phyloP scores from a whole-genome alignment of 1,139 yeast species.

The Geotrichum fermentans region DNA sequence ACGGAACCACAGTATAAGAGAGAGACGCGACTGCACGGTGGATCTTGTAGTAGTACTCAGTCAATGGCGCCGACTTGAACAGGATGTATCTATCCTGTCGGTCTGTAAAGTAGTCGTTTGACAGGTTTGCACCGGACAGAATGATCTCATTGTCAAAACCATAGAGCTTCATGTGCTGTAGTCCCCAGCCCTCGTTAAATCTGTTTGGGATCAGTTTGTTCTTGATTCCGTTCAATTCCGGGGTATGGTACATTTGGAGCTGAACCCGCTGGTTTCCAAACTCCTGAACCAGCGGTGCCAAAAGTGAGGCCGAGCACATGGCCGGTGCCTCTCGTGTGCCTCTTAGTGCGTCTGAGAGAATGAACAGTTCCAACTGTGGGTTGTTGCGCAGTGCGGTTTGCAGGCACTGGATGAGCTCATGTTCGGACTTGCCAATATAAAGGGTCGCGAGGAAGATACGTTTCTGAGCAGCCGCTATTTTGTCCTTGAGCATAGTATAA shows the following conservation, averaged over 20 bases:
- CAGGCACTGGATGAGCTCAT: constrained; percentile 48
- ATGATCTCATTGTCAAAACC: constrained; percentile 91
- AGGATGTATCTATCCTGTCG: constrained; percentile 90
- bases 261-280: constrained; percentile 70
- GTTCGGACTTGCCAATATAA: constrained; percentile 78
- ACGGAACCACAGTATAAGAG: constrained; percentile 58
- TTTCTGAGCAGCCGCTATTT: constrained; percentile 45
- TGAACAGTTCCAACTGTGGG: constrained; percentile 58
- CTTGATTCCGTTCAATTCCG: constrained; percentile 67
- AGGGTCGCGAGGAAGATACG: constrained; percentile 79
- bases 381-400: constrained; percentile 52
- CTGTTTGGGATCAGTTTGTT: constrained; percentile 69
- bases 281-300: constrained; percentile 61
- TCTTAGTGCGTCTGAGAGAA: constrained; percentile 80
- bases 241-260: constrained; percentile 83
- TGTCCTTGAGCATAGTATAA: constrained; percentile 48
- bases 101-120: constrained; percentile 88
- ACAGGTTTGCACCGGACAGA: constrained; percentile 85
- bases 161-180: constrained; percentile 95
- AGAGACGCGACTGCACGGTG: constrained; percentile 63
- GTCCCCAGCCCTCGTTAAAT: constrained; percentile 83
- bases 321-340: constrained; percentile 92
- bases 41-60: constrained; percentile 68
- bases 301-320: constrained; percentile 67
- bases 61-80: constrained; percentile 52